Evolutionary conservation across 2,329 filamentous ascomycete genomes (phyloP), one percentile per base, ranked within the genome.

Genomic region (Paraconiothyrium brasiliense): DNA sequence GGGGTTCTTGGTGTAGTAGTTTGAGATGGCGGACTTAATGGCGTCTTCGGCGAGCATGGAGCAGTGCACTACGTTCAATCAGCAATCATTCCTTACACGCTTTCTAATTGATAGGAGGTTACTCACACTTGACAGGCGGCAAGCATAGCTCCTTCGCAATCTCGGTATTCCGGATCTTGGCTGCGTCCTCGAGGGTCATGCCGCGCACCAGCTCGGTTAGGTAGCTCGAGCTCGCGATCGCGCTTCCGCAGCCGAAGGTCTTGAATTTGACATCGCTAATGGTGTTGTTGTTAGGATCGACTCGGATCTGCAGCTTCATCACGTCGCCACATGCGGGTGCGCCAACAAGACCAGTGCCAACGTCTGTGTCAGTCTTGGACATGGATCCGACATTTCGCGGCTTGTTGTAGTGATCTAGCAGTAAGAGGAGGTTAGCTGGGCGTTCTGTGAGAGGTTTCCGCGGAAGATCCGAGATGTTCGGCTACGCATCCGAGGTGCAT

Each of bases 191-290:
- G 68, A 99, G 82, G 14, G 91, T 97, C 94, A 98, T 99, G 63
- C 95, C 95, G 67, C 93, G 88, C 66, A 99, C 94, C 62, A 99
- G 84, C 81, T 97, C 93, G 9, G 95, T 99, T 73, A 99, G 82
- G 79, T 99, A 99, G 76, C 91, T 95, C 62, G 92, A 96, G 67
- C 91, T 94, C 47, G 95, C 95, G 80, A 99, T 99, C 67, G 95
- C 95, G 34, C 90, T 93, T 58, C 94, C 94, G 79, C 94, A 97
- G 55, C 94, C 94, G 77, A 97, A 97, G 0, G 94, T 97, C 89
- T 97, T 97, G 88, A 97, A 97, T 82, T 96, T 95, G 78, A 97
- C 94, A 72, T 97, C 94, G 72, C 89, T 90, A 78, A 97, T 97
- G 71, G 89, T 94, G 79, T 95, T 92, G 74, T 89, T 92, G 71